Evolutionary conservation across 768 basidiomycete genomes (phyloP), one percentile per base, ranked within the genome.

Genomic region (Leccinum imitatum): DNA sequence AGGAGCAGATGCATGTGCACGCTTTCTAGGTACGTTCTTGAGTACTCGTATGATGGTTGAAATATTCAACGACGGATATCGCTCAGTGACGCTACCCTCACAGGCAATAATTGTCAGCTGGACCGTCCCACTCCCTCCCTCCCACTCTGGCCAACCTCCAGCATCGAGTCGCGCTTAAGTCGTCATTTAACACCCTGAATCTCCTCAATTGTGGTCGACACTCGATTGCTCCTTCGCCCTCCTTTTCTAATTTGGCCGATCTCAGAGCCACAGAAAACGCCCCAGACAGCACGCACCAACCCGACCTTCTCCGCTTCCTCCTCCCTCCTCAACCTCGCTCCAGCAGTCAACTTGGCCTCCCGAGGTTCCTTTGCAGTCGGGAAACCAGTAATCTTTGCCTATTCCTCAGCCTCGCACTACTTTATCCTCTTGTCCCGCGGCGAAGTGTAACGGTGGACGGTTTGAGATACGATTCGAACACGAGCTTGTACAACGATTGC

Each of bases 281-380:
- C 10, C 14, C 31, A 30, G 39, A 51, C 31, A 2, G 30, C 33
- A 75, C 86, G 72, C 71, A 91, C 91, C 77, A 92, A 66, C 53
- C 23, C 90, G 58, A 86, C 80, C 60, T 84, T 84, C 68, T 89
- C 88, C 5, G 85, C 86, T 53, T 89, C 90, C 60, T 86, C 85
- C 64, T 90, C 87, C 65, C 84, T 75, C 67, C 82, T 84, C 21
- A 91, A 67, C 55, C 89, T 80, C 56, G 82, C 81, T 37, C 78
- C 78, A 0, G 89, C 92, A n/a, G 79, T 72, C 67, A 87, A 84
- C 67, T 86, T 91, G 21, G 87, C 86, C 65, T 89, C 78, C 15
- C 87, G 81, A 8, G 94, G 76, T 65, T 93, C 86, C 70, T 87
- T 93, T 3, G 91, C 84, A 5, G 90, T 89, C 1, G 91, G 90